Evolutionary conservation across 306 rosid genomes (phyloP).

Genomic region (Hippophae tibetana): DNA sequence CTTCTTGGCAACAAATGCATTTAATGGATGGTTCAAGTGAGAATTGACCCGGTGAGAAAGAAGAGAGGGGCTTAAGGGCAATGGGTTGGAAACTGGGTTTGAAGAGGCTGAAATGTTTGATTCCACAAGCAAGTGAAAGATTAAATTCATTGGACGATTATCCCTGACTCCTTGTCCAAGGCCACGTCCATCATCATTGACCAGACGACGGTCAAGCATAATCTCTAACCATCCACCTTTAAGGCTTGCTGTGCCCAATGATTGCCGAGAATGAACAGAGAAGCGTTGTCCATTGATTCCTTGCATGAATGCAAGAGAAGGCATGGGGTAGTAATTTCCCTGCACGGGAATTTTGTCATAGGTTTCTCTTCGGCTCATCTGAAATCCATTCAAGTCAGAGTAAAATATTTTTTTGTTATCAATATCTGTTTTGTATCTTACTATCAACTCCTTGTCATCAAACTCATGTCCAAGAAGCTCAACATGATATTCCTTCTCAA

Average conservation of each 20-base stretch:
- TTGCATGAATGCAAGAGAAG: constrained; percentile 79
- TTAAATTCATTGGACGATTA: constrained; percentile 70
- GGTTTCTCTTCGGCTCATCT: constrained; percentile 93
- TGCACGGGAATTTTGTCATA: constrained; percentile 88
- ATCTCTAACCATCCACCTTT: constrained; percentile 87
- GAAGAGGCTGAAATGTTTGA: constrained; percentile 49
- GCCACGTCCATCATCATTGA: constrained; percentile 92
- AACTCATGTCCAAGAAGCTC: constrained; percentile 61
- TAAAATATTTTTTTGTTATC: constrained; percentile 68
- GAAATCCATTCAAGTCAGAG: constrained; percentile 91
- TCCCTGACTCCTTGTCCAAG: constrained; percentile 97
- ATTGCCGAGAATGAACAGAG: constrained; percentile 83
- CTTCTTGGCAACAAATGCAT: constrained; percentile 71
- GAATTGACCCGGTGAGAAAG: constrained; percentile 63
- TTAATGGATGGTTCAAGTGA: constrained; percentile 81
- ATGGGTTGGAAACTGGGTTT: constrained; percentile 41
- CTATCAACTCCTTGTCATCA: constrained; percentile 78
- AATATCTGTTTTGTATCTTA: constrained; percentile 69
- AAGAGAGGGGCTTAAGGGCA: constrained; percentile 69
- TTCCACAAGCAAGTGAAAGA: constrained; percentile 74
- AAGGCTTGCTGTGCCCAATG: constrained; percentile 90
- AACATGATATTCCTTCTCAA: constrained; percentile 97
- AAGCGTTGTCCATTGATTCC: constrained; percentile 71
- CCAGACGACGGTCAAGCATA: constrained; percentile 92
- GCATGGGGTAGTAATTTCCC: constrained; percentile 97